These are phyloP conservation scores for Ballota nigra DNA, from an alignment of 257 asterid species.

Conservation along the genomic window DNA sequence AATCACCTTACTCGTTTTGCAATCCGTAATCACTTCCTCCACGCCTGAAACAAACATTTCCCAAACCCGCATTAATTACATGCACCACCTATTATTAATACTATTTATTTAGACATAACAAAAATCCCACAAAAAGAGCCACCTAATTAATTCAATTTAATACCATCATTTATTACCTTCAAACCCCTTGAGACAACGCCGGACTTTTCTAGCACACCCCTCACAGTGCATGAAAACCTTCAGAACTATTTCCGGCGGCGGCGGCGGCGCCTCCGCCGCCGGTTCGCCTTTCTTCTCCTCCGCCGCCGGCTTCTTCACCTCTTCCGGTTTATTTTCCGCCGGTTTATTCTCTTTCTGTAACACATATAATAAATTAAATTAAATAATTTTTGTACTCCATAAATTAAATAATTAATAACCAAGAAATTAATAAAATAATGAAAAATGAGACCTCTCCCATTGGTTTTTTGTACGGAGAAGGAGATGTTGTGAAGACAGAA, in stretches of 20 bases:
- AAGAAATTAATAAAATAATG: neutral
- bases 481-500: conserved; percentile 8
- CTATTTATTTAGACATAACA: neutral
- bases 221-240: conserved; percentile 95
- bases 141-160: neutral
- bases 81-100: conserved; percentile 1
- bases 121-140: neutral
- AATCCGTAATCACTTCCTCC: conserved; percentile 75
- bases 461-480: neutral
- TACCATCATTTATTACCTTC: conserved; percentile 47
- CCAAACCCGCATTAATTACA: neutral
- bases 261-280: conserved; percentile 36
- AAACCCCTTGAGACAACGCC: conserved; percentile 72
- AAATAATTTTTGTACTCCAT: no score
- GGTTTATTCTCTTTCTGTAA: conserved; percentile 43
- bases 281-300: conserved; percentile 25
- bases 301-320: conserved; percentile 22
- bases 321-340: conserved; percentile 28
- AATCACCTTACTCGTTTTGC: conserved; percentile 57
- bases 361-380: neutral
- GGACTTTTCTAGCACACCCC: conserved; percentile 89
- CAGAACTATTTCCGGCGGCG: conserved; percentile 68
- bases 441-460: conserved; percentile 35
- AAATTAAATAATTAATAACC: neutral
- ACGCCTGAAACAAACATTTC: conserved; percentile 48